These are phyloP conservation scores for Venturia aucupariae DNA, from an alignment of 2,329 filamentous ascomycete species.

Conservation along the genomic window DNA sequence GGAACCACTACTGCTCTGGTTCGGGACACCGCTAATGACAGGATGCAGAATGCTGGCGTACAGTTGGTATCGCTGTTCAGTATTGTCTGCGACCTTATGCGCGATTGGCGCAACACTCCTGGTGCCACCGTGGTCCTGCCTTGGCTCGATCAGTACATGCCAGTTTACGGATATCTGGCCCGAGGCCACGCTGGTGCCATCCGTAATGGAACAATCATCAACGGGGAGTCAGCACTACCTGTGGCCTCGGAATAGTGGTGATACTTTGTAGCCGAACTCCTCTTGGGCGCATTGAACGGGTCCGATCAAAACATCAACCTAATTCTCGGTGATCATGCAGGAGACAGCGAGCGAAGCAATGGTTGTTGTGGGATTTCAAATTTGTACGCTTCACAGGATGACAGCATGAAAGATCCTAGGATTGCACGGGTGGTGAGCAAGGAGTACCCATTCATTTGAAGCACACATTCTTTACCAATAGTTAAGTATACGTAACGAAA, in stretches of 20 bases:
- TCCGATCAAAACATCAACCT: too few relatives aligned
- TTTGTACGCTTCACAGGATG: too few relatives aligned
- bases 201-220: conserved; percentile 47
- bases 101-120: conserved; percentile 55
- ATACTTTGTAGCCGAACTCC: neutral
- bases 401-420: neutral
- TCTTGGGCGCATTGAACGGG: neutral
- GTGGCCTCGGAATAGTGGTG: neutral
- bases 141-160: conserved; percentile 55
- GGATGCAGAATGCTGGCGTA: conserved; percentile 59
- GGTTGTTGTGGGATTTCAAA: too few relatives aligned
- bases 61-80: conserved; percentile 53
- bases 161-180: conserved; percentile 56
- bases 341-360: neutral
- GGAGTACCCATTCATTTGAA: neutral
- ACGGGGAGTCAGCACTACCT: conserved; percentile 37
- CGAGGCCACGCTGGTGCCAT: conserved; percentile 53
- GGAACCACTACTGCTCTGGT: conserved; percentile 56
- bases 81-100: conserved; percentile 60
- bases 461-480: neutral
- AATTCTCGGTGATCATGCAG: too few relatives aligned
- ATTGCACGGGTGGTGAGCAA: too few relatives aligned
- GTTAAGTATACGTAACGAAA: neutral
- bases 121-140: conserved; percentile 48
- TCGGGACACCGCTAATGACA: conserved; percentile 54